Conservation (phyloP, 345 rosid species). For the Linum trigynum region DNA sequence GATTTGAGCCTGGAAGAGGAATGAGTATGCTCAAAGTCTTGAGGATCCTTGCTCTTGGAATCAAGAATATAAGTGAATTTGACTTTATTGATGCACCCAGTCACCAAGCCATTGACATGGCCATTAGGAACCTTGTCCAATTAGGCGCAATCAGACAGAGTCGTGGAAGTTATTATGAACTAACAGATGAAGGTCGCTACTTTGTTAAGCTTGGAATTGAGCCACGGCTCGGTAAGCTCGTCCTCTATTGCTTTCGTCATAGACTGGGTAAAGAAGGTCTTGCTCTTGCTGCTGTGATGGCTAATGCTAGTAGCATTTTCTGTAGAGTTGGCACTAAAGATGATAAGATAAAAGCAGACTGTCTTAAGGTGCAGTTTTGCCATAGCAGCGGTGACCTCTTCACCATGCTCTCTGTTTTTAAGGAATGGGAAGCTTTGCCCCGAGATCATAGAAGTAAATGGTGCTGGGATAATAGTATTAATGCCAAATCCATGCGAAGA, state of each 20-base stretch:
- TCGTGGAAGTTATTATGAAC: conserved; percentile 30
- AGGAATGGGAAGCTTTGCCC: conserved; percentile 58
- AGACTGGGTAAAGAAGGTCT: conserved; percentile 71
- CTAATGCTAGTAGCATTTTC: conserved; percentile 79
- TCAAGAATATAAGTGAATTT: conserved; percentile 46
- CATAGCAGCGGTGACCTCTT: conserved; percentile 72
- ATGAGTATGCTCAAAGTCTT: conserved; percentile 74
- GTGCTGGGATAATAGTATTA: conserved; percentile 92
- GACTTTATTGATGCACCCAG: conserved; percentile 86
- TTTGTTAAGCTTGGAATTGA: conserved; percentile 82
- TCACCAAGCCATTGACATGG: conserved; percentile 55
- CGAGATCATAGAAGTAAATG: conserved; percentile 49
- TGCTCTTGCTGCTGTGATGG: conserved; percentile 85
- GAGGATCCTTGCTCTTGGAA: conserved; percentile 73
- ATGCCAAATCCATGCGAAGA: conserved; percentile 89
- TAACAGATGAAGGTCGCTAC: conserved; percentile 52
- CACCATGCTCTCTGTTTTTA: conserved; percentile 75
- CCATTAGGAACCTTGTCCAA: conserved; percentile 63
- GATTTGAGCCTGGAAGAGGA: conserved; percentile 63
- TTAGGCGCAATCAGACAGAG: conserved; percentile 55
- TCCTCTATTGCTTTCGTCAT: conserved; percentile 42
- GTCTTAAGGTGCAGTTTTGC: conserved; percentile 78
- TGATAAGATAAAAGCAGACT: conserved; percentile 66
- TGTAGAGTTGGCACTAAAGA: conserved; percentile 70
- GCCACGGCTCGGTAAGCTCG: conserved; percentile 80